Evolutionary conservation across 2,329 filamentous ascomycete genomes (phyloP).

Genomic region (Macrophomina pseudophaseolina): DNA sequence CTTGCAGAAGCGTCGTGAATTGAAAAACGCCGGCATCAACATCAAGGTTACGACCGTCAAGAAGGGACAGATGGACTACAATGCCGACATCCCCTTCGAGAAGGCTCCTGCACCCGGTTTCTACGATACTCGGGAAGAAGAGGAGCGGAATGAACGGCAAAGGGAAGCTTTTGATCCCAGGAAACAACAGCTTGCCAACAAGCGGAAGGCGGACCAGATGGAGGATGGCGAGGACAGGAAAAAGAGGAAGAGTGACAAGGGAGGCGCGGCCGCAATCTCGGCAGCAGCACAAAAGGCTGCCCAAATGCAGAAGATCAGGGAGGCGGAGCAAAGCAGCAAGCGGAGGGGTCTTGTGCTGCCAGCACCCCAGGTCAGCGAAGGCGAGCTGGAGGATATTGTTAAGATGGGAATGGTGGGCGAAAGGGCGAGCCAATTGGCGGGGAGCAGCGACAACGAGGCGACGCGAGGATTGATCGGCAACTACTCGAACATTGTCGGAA

Average conservation of each 20-base stretch:
- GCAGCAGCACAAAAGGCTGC: conserved; percentile 91
- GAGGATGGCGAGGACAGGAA: conserved; percentile 80
- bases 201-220: conserved; percentile 90
- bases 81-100: conserved; percentile 97
- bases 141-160: conserved; percentile 79
- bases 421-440: conserved; percentile 75
- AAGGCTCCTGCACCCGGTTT: conserved; percentile 88
- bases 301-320: conserved; percentile 90
- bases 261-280: conserved; percentile 75
- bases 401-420: conserved; percentile 98
- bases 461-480: conserved; percentile 86
- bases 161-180: conserved; percentile 86
- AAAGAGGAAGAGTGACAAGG: conserved; percentile 86
- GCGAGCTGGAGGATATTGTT: conserved; percentile 94
- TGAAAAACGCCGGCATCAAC: conserved; percentile 98
- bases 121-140: conserved; percentile 88
- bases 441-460: conserved; percentile 79
- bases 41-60: conserved; percentile 93
- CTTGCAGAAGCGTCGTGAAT: conserved; percentile 91
- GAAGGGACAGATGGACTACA: conserved; percentile 98
- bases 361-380: conserved; percentile 87
- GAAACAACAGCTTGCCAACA: conserved; percentile 88
- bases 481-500: conserved; percentile 80
- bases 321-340: conserved; percentile 97
- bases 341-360: conserved; percentile 82